Evolutionary conservation across 164 flowering plant species (phyloP).

Genomic region (Euptelea pleiosperma): DNA sequence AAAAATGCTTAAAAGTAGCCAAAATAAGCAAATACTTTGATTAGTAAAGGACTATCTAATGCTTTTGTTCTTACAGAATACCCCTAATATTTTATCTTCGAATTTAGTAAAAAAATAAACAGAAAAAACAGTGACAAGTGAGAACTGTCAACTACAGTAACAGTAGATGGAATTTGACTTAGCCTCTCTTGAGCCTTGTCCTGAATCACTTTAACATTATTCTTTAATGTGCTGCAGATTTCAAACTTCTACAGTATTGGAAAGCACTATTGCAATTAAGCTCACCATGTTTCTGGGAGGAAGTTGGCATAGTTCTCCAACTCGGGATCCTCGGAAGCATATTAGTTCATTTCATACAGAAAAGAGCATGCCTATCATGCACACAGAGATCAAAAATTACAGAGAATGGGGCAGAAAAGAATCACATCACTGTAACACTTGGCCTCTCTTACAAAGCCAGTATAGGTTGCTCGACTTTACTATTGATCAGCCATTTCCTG

Average conservation of each 20-base stretch:
- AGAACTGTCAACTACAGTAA: background rate
- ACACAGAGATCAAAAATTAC: slow-evolving; percentile 20
- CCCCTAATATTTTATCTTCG: no score
- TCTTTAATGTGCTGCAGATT: slow-evolving; percentile 23
- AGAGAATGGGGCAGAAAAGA: slow-evolving; percentile 25
- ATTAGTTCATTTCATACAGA: slow-evolving; percentile 28
- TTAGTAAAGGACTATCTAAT: no score
- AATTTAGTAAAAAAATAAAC: no score
- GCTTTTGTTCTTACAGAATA: no score
- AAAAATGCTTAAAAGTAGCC: no score
- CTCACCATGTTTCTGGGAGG: slow-evolving; percentile 59
- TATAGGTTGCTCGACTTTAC: slow-evolving; percentile 38
- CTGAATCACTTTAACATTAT: background rate
- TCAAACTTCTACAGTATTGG: slow-evolving; percentile 21
- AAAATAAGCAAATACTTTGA: no score
- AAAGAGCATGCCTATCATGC: slow-evolving; percentile 16
- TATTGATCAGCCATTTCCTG: slow-evolving; percentile 34
- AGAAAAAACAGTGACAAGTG: background rate
- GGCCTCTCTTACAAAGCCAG: slow-evolving; percentile 42
- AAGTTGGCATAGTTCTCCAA: slow-evolving; percentile 43
- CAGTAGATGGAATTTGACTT: background rate
- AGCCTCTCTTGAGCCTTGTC: background rate
- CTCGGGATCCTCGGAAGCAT: slow-evolving; percentile 47
- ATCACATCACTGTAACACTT: slow-evolving; percentile 14
- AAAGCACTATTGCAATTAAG: slow-evolving; percentile 23